Percentiles rank a stretch among this genome's conserved stretches.
Evolutionary conservation across 305 asterid species (phyloP).

Genomic region (Fraxinus angustifolia): DNA sequence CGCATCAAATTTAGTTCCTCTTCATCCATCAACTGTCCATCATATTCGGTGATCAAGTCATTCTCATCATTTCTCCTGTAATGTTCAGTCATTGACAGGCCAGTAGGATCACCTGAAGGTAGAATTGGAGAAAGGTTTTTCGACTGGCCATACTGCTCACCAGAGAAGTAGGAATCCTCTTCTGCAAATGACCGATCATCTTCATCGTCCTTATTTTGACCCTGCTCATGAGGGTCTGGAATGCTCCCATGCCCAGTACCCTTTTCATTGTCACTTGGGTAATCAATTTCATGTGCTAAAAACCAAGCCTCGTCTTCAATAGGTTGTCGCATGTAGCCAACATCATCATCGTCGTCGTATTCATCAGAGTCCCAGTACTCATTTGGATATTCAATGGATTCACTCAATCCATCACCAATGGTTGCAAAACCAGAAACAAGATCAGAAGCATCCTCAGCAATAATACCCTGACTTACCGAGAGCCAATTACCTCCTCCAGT

Average conservation of each 20-base stretch:
- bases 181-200: constrained; percentile 93
- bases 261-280: constrained; percentile 97
- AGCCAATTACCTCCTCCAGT: constrained; percentile 89
- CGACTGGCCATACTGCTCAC: constrained; percentile 68
- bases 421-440: constrained; percentile 97
- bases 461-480: constrained; percentile 93
- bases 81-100: constrained; percentile 42
- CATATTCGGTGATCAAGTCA: constrained; percentile 65
- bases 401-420: constrained; percentile 88
- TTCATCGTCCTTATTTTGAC: constrained; percentile 69
- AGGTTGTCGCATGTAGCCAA: constrained; percentile 95
- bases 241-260: constrained; percentile 72
- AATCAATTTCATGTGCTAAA: constrained; percentile 96
- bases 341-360: constrained; percentile 96
- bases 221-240: constrained; percentile 74
- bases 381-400: constrained; percentile 80
- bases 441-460: constrained; percentile 88
- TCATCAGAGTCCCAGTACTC: constrained; percentile 99
- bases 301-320: constrained; percentile 97
- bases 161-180: constrained; percentile 93
- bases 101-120: constrained; percentile 54
- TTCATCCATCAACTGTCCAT: constrained; percentile 92
- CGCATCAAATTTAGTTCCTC: constrained; percentile 84
- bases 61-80: constrained; percentile 47
- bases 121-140: constrained; percentile 55